These are phyloP conservation scores for Stephanocyclus meneghinianus DNA, from an alignment of 352 stramenopile genomes.

Conservation along the genomic window DNA sequence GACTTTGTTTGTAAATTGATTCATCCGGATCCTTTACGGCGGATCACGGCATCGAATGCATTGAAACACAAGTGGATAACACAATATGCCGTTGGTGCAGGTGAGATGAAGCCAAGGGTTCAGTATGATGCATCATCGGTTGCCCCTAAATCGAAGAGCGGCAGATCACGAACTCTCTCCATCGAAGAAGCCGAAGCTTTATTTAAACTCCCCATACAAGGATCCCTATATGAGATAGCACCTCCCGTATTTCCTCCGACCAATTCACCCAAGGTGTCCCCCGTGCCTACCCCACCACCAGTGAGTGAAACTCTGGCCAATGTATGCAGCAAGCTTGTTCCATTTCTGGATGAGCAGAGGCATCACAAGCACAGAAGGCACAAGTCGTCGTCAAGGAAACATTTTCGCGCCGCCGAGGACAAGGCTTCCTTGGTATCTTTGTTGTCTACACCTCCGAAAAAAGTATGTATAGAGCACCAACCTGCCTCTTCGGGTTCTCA, in stretches of 20 bases:
- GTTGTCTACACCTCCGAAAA: slow-evolving; percentile 22
- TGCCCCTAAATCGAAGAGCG: slow-evolving; percentile 13
- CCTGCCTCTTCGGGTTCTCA: background rate
- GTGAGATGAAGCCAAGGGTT: slow-evolving; percentile 10
- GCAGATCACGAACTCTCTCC: slow-evolving; percentile 28
- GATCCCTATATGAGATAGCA: slow-evolving; percentile 21
- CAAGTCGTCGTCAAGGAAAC: slow-evolving; percentile 28
- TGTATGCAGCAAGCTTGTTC: slow-evolving; percentile 49
- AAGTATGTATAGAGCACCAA: slow-evolving; percentile 21
- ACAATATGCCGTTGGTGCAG: slow-evolving; percentile 13
- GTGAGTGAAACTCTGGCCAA: slow-evolving; percentile 36
- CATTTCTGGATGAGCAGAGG: slow-evolving; percentile 22
- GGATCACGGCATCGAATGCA: slow-evolving; percentile 69
- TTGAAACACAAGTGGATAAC: slow-evolving; percentile 77
- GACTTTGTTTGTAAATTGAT: slow-evolving; percentile 77
- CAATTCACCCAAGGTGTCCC: slow-evolving; percentile 39
- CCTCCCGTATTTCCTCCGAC: slow-evolving; percentile 27
- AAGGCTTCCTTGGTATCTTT: slow-evolving; percentile 2
- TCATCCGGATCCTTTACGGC: slow-evolving; percentile 56
- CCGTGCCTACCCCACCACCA: slow-evolving; percentile 11
- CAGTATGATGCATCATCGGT: slow-evolving; percentile 8
- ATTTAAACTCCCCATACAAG: slow-evolving; percentile 27
- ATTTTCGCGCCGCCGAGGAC: slow-evolving; percentile 20
- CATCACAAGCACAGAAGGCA: slow-evolving; percentile 19
- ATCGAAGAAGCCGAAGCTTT: slow-evolving; percentile 25